These are phyloP conservation scores for Solidago caesia DNA, from an alignment of 129 eudicot species.

Conservation along the genomic window DNA sequence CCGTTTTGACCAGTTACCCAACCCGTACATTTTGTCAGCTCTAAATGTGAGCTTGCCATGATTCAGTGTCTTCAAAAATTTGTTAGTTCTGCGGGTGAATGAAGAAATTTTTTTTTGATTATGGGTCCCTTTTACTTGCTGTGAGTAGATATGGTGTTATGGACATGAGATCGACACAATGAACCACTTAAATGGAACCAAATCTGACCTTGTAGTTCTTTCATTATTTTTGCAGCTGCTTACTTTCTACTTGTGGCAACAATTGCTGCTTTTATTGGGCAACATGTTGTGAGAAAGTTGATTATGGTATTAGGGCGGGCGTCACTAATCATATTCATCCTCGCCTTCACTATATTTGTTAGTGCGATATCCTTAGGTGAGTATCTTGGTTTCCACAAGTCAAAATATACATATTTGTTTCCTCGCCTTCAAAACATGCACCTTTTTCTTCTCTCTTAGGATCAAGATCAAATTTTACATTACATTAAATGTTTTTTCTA, in stretches of 20 bases:
- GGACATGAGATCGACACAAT: no score
- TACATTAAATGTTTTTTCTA: not conserved
- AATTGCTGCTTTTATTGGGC: slow-evolving; percentile 89
- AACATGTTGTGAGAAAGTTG: slow-evolving; percentile 79
- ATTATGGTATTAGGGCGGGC: slow-evolving; percentile 80
- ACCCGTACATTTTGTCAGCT: not conserved
- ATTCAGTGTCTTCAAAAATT: no score
- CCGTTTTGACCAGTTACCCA: no score
- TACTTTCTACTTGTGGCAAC: slow-evolving; percentile 73
- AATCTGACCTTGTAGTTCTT: not conserved
- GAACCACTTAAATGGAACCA: not conserved
- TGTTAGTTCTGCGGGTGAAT: no score
- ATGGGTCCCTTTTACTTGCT: not conserved
- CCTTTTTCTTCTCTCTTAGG: not conserved
- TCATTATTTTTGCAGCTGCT: slow-evolving; percentile 55
- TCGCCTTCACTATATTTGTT: slow-evolving; percentile 76
- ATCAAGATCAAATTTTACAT: not conserved
- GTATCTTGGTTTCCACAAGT: slow-evolving; percentile 22
- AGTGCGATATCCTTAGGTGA: slow-evolving; percentile 94
- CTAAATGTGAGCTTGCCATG: no score
- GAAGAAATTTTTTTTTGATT: no score
- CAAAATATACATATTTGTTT: not conserved
- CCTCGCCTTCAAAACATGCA: not conserved
- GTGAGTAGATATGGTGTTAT: not conserved
- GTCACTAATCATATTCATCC: slow-evolving; percentile 85